Evolutionary conservation across 768 basidiomycete species (phyloP).

Genomic region (Podaxis sp.): DNA sequence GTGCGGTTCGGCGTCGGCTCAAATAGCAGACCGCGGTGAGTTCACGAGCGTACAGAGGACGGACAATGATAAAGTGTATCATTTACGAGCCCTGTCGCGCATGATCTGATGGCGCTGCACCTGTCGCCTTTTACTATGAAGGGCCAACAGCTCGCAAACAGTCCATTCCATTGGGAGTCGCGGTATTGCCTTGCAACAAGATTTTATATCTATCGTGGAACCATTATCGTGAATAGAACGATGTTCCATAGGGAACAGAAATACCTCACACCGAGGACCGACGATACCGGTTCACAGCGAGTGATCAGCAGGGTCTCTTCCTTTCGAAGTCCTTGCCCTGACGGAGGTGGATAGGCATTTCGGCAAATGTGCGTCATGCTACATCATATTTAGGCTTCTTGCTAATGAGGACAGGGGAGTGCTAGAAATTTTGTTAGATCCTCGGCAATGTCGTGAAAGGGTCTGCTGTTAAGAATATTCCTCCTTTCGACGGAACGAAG

Average conservation of each 20-base stretch:
- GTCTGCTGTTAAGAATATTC: not conserved
- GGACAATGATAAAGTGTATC: not conserved
- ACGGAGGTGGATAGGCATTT: not conserved
- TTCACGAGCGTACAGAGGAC: not conserved
- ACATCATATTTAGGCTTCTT: not conserved
- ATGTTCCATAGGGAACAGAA: not conserved
- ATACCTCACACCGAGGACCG: not conserved
- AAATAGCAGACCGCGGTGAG: conserved; percentile 6
- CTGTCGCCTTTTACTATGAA: not conserved
- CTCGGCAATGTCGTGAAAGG: conserved; percentile 11
- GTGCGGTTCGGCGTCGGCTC: conserved; percentile 12
- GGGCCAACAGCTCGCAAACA: not conserved
- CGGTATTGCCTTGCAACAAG: not conserved
- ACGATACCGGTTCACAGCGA: not conserved
- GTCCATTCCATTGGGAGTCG: not conserved
- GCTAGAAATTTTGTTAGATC: not conserved
- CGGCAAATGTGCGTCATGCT: conserved; percentile 5
- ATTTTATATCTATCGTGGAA: not conserved
- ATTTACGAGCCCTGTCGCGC: not conserved
- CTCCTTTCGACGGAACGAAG: not conserved
- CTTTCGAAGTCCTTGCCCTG: not conserved
- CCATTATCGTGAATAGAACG: not conserved
- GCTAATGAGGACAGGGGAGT: not conserved
- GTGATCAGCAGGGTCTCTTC: conserved; percentile 1
- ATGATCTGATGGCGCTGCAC: not conserved